A percentile compares a stretch with the other conserved stretches of the same genome.
These are phyloP conservation scores for Ascodesmis nigricans DNA, from an alignment of 495 filamentous ascomycete species.

Conservation along the genomic window DNA sequence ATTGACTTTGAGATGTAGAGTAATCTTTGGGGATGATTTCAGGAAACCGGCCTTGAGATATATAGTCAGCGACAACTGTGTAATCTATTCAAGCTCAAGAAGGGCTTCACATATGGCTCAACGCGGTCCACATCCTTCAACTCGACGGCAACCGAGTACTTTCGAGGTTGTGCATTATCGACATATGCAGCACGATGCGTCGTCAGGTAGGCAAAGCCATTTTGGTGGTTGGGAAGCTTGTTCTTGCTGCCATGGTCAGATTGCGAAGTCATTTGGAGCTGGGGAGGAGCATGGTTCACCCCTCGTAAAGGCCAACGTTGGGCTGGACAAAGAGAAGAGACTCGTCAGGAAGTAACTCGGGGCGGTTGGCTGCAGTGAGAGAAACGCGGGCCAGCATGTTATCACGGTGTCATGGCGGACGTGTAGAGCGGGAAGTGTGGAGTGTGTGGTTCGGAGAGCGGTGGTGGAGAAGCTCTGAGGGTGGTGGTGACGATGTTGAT, in stretches of 20 bases:
- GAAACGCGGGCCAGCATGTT: conserved; percentile 71
- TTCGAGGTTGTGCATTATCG: conserved; percentile 67
- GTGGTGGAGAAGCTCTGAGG: too few species aligned
- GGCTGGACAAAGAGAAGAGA: conserved; percentile 84
- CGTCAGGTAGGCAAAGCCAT: conserved; percentile 89
- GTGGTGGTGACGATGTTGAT: too few species aligned
- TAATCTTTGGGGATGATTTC: conserved; percentile 88
- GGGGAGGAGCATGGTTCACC: conserved; percentile 34
- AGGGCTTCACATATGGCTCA: conserved; percentile 59
- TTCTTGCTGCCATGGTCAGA: conserved; percentile 41
- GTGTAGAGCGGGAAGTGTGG: too few species aligned
- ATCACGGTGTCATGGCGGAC: too few species aligned
- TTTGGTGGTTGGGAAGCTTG: conserved; percentile 83
- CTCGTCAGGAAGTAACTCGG: conserved; percentile 75
- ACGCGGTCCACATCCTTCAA: conserved; percentile 76
- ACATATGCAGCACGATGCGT: conserved; percentile 91
- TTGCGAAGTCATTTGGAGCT: conserved; percentile 1
- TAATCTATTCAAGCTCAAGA: conserved; percentile 14
- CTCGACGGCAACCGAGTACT: conserved; percentile 64
- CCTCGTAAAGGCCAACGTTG: conserved; percentile 91
- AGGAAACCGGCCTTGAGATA: conserved; percentile 62
- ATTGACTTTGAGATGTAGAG: conserved; percentile 50
- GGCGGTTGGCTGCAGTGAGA: conserved; percentile 84
- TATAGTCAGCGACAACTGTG: too few species aligned
- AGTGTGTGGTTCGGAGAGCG: too few species aligned